Base-by-base conservation (phyloP, 148 eudicot species). In the Silene latifolia region DNA sequence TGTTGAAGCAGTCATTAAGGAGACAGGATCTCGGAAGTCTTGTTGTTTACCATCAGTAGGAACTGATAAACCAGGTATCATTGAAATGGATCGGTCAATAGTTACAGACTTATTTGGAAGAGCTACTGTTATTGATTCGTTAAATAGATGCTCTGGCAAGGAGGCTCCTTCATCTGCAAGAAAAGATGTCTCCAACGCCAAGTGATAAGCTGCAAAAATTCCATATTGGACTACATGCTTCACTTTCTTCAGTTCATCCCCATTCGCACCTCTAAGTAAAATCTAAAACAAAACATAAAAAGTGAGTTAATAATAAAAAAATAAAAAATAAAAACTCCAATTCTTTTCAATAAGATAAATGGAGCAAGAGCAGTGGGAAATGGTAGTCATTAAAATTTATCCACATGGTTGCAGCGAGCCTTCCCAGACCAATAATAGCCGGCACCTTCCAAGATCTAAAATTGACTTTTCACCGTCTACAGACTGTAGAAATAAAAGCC, bases 161-260 rank as follows among this genome's bases (percentile, higher is more conserved):
- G 96, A 81, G 63, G 99, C 99, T 79, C 99, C 96, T 87, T 95
- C 99, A 79, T 95, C 99, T 44, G 99, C 99, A 71, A 95, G 96
- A 86, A 95, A 95, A 78, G 99, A 95, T 47, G 97, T 95, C 85
- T 95, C 99, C 75, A 95, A 77, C 79, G 93, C 97, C 83, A 95
- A 85, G 83, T 95, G 97, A 86, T 95, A 92, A 68, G 99, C 99
- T 29, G 99, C 99, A 83, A 95, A 95, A 69, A 92, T 83, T 72
- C 92, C 96, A 84, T 95, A 95, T 69, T 95, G 99, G 27, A 95
- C 83, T 63, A 92, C 97, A 82, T 89, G 96, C 85, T 95, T 95
- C 82, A 95, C 90, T 84, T 89, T 95, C 89, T 95, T 95, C 84
- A 95, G 86, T 71, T 90, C 99, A 85, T 95, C 96, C 72, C 88